Evolutionary conservation across 768 basidiomycete species (phyloP), one percentile per base, ranked within the genome.

Genomic region (Termitomyces eurrhizus): DNA sequence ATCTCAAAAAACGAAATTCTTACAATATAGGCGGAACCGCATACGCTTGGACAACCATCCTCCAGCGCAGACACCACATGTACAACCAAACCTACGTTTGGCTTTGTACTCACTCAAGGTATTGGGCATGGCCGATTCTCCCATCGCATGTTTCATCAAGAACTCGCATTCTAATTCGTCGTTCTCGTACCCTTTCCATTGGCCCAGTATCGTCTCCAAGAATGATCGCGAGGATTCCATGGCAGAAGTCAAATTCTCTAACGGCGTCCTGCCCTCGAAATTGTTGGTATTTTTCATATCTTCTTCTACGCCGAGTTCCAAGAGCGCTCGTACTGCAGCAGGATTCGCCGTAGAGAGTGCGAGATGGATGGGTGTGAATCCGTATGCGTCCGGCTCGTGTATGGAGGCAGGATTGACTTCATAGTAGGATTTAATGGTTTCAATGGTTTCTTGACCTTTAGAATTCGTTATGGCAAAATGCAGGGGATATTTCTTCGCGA

Each of bases 1-100:
- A 44, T 18, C 29, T 33, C 54, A 11, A 36, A 42, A 42, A 7
- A 33, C n/a, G 50, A 35, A 52, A 35, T 18, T 62, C 65, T 8
- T 9, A 58, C 29, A 55, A 26, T n/a, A 48, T 4, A 68, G 33
- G 4, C 59, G 55, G 50, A 64, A 66, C 7, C 65, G 52, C 63
- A 66, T 66, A 6, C 67, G 63, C 3, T 51, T 50, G 13, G 68
- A 67, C 13, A 72, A 56, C 68, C 67, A 70, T 11, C 67, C 67
- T 1, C 63, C 65, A 9, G 36, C 57, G 35, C 69, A 70, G 32
- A 51, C 21, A 44, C 65, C 65, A 44, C 68, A 72, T 16, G 66
- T 67, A 56, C 69, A 72, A 14, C 69, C 69, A 46, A 58, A 65
- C 32, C 62, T 68, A 46, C 61, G 57, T 54, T 66, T 55, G 18